Base-by-base conservation (phyloP, 345 rosid species). In the Luvunga scandens region DNA sequence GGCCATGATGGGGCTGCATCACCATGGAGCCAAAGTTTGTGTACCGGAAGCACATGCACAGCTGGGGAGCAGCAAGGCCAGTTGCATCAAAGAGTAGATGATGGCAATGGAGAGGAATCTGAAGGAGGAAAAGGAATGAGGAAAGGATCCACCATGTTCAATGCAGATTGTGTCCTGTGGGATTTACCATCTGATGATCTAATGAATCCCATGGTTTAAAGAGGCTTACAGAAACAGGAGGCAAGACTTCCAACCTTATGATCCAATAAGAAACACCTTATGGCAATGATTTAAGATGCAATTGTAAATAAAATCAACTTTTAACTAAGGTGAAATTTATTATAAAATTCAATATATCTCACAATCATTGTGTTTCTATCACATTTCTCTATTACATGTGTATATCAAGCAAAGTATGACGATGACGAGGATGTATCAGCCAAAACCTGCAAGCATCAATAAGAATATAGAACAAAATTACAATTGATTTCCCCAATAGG, bases 381-480 rank as follows among this genome's bases (percentile, higher is more conserved):
- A 63, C 77, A 74, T 59, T 75, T 75, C 28, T 9, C 71, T 77
- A 80, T 14, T 21, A 75, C 50, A 33, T 9, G 71, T 34, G 42
- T 77, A 62, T 50, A 67, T 95, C 94, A 96, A 81, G 99, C 97
- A 62, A 96, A 96, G 81, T 94, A 96, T 3, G 99, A 96, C 0
- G 99, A 92, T 0, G 99, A 94, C 0, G 99, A 94, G 10, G 97
- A 90, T 27, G 98, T 94, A 83, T 96, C 99, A 1, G 99, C 97
- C 84, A 96, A 88, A 80, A 96, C 87, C 98, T 96, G 98, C 84
- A 87, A 83, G 59, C 66, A 74, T 75, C 27, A 76, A 74, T 72
- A 9, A 60, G 61, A 71, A 3, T 30, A 75, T 60, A 69, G 64
- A 45, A 69, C 55, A 33, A 36, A 64, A 72, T 19, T 36, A 62